phyloP scores from a whole-genome alignment of 176 grass and related monocot genomes.

The Typha latifolia region DNA sequence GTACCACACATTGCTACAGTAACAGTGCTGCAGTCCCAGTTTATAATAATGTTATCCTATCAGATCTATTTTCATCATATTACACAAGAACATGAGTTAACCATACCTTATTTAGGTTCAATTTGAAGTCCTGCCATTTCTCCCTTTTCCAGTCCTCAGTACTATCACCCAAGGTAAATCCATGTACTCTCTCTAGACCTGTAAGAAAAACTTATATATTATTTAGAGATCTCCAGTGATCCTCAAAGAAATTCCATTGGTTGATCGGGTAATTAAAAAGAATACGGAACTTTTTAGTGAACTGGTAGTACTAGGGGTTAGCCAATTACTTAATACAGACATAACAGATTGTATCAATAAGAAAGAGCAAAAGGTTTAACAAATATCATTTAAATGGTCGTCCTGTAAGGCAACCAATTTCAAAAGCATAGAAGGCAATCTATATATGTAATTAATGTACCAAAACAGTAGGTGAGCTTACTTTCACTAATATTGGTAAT shows the following conservation, averaged over 20 bases:
- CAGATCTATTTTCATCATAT: not conserved
- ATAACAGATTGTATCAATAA: too few species aligned
- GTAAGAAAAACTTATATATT: constrained; percentile 20
- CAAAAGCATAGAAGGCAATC: too few species aligned
- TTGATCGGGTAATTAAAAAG: constrained; percentile 5
- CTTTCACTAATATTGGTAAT: constrained; percentile 86
- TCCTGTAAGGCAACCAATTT: too few species aligned
- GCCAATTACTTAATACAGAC: too few species aligned
- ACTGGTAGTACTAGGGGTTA: too few species aligned
- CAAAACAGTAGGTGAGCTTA: constrained; percentile 24
- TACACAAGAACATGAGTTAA: constrained; percentile 3
- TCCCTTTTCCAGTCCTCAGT: constrained; percentile 73
- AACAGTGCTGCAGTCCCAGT: too few species aligned
- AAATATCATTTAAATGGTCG: too few species aligned
- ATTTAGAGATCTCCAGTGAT: constrained; percentile 2
- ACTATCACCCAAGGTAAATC: constrained; percentile 90
- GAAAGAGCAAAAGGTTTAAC: too few species aligned
- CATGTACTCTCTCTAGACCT: constrained; percentile 80
- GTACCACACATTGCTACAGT: too few species aligned
- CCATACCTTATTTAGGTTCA: constrained; percentile 52
- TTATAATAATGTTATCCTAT: too few species aligned
- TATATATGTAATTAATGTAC: not conserved
- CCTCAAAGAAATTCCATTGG: not conserved
- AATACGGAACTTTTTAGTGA: not conserved
- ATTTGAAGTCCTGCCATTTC: constrained; percentile 80